Evolutionary conservation across 2,329 filamentous ascomycete species (phyloP).

Genomic region (Neofusicoccum umdonicola): DNA sequence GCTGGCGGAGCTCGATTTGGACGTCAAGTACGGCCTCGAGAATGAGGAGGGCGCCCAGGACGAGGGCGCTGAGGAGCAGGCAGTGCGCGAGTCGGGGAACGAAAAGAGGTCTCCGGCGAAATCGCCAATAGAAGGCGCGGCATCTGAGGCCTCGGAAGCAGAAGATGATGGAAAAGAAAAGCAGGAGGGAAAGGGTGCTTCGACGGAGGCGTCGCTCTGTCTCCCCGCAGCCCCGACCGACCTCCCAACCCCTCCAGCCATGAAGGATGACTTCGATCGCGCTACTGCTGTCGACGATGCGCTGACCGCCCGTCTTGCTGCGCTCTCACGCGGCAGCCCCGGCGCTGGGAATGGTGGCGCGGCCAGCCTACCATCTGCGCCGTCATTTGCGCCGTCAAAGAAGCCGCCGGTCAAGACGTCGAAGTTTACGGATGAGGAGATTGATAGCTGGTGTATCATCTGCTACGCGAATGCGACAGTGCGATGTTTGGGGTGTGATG

Average conservation of each 20-base stretch:
- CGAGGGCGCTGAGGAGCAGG: conserved; percentile 2
- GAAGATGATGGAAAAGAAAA: neutral
- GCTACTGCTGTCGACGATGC: conserved; percentile 42
- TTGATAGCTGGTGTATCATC: conserved; percentile 76
- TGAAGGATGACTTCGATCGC: conserved; percentile 25
- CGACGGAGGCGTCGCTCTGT: conserved; percentile 21
- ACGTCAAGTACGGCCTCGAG: conserved; percentile 37
- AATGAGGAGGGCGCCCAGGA: conserved; percentile 12
- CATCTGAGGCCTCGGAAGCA: too few species aligned
- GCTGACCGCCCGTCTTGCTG: conserved; percentile 45
- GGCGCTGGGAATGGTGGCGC: conserved; percentile 20
- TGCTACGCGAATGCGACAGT: conserved; percentile 77
- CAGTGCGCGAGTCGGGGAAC: too few species aligned
- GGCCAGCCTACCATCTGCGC: conserved; percentile 45
- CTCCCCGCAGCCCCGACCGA: conserved; percentile 46
- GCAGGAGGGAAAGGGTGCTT: conserved; percentile 18
- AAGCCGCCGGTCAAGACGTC: conserved; percentile 29
- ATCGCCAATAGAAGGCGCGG: too few species aligned
- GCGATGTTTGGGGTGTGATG: conserved; percentile 68
- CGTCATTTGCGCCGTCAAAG: conserved; percentile 41
- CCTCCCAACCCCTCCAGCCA: conserved; percentile 24
- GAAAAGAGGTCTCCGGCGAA: too few species aligned
- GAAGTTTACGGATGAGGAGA: conserved; percentile 64
- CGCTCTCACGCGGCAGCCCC: conserved; percentile 38
- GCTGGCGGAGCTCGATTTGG: conserved; percentile 46